Base-by-base conservation (phyloP, 108 stramenopile genomes). In the Bacterosira constricta region DNA sequence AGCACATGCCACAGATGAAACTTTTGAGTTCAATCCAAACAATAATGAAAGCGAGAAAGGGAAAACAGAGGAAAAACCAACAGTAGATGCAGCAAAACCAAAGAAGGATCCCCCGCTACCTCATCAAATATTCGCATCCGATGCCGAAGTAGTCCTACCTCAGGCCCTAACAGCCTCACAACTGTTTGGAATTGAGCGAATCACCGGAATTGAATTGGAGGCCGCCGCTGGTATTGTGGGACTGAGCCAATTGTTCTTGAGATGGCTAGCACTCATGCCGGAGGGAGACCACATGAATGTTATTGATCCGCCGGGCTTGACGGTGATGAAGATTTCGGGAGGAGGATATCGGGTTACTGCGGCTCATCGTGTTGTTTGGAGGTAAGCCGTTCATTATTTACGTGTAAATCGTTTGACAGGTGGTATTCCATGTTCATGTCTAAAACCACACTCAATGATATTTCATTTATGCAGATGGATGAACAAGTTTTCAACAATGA, bases 261-360 rank as follows among this genome's bases (percentile, higher is more conserved):
- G 93, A 34, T 91, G 93, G 93, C 36, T 95, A 41, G 93, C 93
- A 15, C 79, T 95, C 23, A 91, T 95, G 93, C 93, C 93, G 13
- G 88, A 88, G 30, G 93, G 90, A 18, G 93, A 95, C 76, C 93
- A 95, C 63, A 75, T 88, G 71, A 95, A 95, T 63, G 72, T 89
- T 12, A 90, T 95, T 54, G 86, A 92, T 70, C 93, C 93, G 5
- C 93, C 93, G 20, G 93, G 93, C 26, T 57, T 95, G 52, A 95
- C 93, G 4, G 90, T 95, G 0, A 95, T 95, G 93, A 83, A 87
- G 64, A 95, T 95, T 61, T 86, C 89, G 1, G 93, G 93, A 26
- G 93, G 90, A 21, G 44, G 93, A 56, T 95, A 95, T 85, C 83
- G 93, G 27, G 90, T 91, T 32, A 95, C 93, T 17, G 93, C 88